phyloP scores from a whole-genome alignment of 805 yeast species.

The Wickerhamiella bombiphila region DNA sequence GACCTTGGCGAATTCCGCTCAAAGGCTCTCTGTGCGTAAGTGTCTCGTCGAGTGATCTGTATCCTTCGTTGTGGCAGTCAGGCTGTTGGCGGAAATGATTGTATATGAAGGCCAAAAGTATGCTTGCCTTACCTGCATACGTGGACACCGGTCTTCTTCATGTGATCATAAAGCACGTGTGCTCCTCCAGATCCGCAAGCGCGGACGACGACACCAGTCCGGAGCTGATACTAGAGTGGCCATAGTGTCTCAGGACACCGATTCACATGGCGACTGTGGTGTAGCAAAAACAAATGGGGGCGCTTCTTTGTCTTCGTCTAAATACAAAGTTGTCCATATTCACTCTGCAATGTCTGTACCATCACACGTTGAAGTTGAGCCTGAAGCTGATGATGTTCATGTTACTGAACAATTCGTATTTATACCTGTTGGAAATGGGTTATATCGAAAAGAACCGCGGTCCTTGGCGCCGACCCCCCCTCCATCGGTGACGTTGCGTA shows the following conservation, averaged over 20 bases:
- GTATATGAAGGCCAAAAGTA: conserved; percentile 16
- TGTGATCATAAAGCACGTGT: conserved; percentile 74
- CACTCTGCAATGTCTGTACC: not conserved
- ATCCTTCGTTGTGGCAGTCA: too few species aligned
- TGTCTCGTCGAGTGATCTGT: too few species aligned
- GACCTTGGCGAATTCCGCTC: too few species aligned
- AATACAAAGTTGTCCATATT: not conserved
- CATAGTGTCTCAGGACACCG: not conserved
- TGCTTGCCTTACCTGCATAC: conserved; percentile 41
- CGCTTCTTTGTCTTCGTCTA: not conserved
- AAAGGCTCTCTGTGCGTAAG: too few species aligned
- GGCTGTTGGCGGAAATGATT: conserved; percentile 14
- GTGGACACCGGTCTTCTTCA: conserved; percentile 83
- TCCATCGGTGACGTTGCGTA: not conserved
- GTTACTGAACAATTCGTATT: conserved; percentile 18
- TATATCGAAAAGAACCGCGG: conserved; percentile 19
- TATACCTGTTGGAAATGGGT: conserved; percentile 24
- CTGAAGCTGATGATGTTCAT: conserved; percentile 10
- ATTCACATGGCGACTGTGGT: not conserved
- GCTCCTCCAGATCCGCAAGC: conserved; percentile 69
- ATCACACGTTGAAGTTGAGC: not conserved
- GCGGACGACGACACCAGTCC: conserved; percentile 48
- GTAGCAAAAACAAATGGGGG: not conserved
- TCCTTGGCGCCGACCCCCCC: conserved; percentile 1
- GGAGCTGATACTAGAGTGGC: not conserved